A percentile compares a stretch with the other conserved stretches of the same genome.
phyloP scores from a whole-genome alignment of 257 asterid species.

The Apocynum venetum region DNA sequence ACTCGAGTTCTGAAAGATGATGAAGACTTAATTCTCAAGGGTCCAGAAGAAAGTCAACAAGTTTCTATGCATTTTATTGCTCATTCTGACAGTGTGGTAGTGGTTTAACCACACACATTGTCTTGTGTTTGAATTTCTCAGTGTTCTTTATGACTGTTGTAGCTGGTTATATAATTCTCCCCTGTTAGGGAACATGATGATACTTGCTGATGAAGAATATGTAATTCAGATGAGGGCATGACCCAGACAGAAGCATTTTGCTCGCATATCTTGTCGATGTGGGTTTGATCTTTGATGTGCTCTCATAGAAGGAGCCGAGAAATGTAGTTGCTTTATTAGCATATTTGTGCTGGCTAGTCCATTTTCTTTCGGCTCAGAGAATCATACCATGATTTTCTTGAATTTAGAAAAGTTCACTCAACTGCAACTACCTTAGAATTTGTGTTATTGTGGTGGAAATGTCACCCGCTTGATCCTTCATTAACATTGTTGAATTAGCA shows the following conservation, averaged over 20 bases:
- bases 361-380: neutral
- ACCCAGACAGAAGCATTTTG: conserved; percentile 7
- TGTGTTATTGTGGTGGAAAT: too few species aligned
- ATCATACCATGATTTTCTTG: too few species aligned
- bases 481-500: too few species aligned
- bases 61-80: neutral
- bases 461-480: too few species aligned
- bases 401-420: too few species aligned
- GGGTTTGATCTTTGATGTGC: conserved; percentile 6
- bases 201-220: neutral
- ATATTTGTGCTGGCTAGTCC: neutral
- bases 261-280: conserved; percentile 10
- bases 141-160: conserved; percentile 10
- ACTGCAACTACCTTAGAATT: too few species aligned
- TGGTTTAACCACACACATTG: neutral
- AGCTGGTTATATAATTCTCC: conserved; percentile 10
- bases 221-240: conserved; percentile 11
- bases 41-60: neutral
- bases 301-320: neutral
- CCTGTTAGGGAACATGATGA: conserved; percentile 4
- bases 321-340: conserved; percentile 5
- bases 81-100: neutral
- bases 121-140: conserved; percentile 7
- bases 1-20: conserved; percentile 48
- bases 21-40: neutral